Percentiles rank a stretch among this genome's conserved stretches.
These are phyloP conservation scores for Sporobolomyces roseus DNA, from an alignment of 768 basidiomycete genomes.

Conservation along the genomic window DNA sequence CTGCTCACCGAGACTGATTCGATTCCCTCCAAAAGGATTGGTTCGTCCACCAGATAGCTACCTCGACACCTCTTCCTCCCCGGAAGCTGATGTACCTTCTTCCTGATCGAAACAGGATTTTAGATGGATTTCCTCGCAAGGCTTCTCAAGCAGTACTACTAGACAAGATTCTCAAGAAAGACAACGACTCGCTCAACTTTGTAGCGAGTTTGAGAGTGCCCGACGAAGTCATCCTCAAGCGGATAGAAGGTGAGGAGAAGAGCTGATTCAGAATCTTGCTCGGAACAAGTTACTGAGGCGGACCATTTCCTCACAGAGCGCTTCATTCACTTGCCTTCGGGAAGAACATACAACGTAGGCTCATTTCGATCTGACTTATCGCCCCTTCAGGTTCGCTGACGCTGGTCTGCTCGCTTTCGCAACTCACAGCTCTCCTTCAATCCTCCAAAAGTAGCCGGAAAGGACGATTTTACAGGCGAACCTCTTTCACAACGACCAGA, in stretches of 20 bases:
- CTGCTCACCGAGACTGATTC: constrained; percentile 51
- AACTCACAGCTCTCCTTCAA: constrained; percentile 61
- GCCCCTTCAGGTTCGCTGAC: too few species aligned
- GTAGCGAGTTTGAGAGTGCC: constrained; percentile 85
- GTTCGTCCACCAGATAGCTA: neutral
- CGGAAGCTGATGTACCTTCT: too few species aligned
- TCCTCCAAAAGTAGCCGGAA: constrained; percentile 69
- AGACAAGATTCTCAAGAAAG: constrained; percentile 60
- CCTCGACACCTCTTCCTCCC: too few species aligned
- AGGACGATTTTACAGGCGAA: constrained; percentile 83
- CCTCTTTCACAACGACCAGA: constrained; percentile 81
- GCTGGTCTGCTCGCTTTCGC: neutral
- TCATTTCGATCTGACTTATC: too few species aligned
- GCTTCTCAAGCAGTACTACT: constrained; percentile 75
- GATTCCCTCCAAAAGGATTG: neutral
- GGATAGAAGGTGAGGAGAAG: constrained; percentile 67
- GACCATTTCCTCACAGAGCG: constrained; percentile 57
- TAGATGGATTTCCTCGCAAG: constrained; percentile 90
- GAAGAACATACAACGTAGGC: constrained; percentile 76
- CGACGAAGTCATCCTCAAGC: constrained; percentile 74
- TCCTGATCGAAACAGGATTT: constrained; percentile 59
- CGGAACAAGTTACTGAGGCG: too few species aligned
- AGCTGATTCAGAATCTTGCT: too few species aligned
- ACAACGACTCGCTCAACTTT: constrained; percentile 64
- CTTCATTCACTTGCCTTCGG: constrained; percentile 82